Percentiles rank a stretch among this genome's conserved stretches.
These are phyloP conservation scores for Solidago caesia DNA, from an alignment of 129 eudicot species.

Conservation along the genomic window DNA sequence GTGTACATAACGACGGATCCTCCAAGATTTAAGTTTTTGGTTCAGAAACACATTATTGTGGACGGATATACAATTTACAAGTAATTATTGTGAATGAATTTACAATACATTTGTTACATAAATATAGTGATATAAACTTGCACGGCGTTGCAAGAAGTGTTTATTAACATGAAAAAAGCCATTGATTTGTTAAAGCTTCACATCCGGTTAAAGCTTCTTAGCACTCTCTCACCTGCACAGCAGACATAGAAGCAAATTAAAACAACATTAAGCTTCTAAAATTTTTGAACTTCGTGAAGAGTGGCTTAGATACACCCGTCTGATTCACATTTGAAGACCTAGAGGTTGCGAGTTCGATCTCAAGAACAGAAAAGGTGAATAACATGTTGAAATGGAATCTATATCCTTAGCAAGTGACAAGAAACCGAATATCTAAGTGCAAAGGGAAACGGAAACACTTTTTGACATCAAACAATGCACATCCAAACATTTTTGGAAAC, in stretches of 20 bases:
- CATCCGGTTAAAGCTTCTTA: neutral
- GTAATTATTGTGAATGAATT: neutral
- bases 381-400: too few relatives aligned
- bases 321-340: neutral
- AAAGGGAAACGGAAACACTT: too few relatives aligned
- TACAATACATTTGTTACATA: neutral
- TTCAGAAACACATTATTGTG: too few relatives aligned
- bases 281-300: neutral
- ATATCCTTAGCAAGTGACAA: too few relatives aligned
- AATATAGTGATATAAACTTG: constrained; percentile 3
- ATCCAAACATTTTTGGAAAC: too few relatives aligned
- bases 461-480: too few relatives aligned
- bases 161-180: constrained; percentile 9
- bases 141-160: constrained; percentile 17
- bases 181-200: neutral
- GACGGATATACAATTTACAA: too few relatives aligned
- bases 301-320: neutral
- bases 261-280: too few relatives aligned
- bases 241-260: neutral
- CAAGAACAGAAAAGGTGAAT: too few relatives aligned
- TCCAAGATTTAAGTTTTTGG: too few relatives aligned
- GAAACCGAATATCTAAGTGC: too few relatives aligned
- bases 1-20: too few relatives aligned
- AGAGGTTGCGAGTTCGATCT: neutral
- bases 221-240: constrained; percentile 24